Evolutionary conservation across 805 yeast genomes (phyloP).

Genomic region (Wickerhamomyces ciferrii): DNA sequence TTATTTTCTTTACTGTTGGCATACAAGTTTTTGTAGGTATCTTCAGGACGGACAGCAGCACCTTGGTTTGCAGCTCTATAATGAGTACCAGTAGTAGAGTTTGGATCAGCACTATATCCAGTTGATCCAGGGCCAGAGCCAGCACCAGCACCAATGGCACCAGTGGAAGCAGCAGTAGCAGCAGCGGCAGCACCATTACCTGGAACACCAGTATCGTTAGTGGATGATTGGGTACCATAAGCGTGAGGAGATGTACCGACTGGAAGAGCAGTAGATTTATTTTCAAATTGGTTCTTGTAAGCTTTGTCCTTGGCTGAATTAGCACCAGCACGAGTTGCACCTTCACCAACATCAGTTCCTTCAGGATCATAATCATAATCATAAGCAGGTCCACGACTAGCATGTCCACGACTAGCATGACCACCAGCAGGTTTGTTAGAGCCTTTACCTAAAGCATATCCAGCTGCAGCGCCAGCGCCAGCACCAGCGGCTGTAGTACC

Average conservation of each 20-base stretch:
- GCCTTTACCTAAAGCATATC: not conserved
- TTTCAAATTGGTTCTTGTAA: constrained; percentile 8
- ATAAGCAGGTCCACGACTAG: not conserved
- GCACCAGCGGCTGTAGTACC: not conserved
- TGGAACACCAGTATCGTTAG: constrained; percentile 14
- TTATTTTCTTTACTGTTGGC: not conserved
- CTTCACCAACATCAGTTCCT: constrained; percentile 5
- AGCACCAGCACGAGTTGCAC: constrained; percentile 13
- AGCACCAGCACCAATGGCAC: constrained; percentile 1
- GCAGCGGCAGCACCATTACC: constrained; percentile 7
- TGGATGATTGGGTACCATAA: constrained; percentile 10
- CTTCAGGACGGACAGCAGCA: constrained; percentile 13
- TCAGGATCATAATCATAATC: not conserved
- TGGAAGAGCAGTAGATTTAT: constrained; percentile 19
- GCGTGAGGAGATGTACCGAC: constrained; percentile 7
- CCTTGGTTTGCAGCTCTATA: constrained; percentile 4
- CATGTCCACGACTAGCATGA: not conserved
- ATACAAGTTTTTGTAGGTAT: constrained; percentile 11
- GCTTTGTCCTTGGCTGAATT: constrained; percentile 5
- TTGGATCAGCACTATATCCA: not conserved
- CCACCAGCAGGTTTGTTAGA: not conserved
- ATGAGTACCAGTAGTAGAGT: not conserved
- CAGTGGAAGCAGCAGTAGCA: constrained; percentile 6
- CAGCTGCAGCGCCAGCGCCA: not conserved
- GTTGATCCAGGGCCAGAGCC: not conserved